These are phyloP conservation scores for Ulota crispa DNA, from an alignment of 225 moss, liverwort and hornwort species.

Conservation along the genomic window DNA sequence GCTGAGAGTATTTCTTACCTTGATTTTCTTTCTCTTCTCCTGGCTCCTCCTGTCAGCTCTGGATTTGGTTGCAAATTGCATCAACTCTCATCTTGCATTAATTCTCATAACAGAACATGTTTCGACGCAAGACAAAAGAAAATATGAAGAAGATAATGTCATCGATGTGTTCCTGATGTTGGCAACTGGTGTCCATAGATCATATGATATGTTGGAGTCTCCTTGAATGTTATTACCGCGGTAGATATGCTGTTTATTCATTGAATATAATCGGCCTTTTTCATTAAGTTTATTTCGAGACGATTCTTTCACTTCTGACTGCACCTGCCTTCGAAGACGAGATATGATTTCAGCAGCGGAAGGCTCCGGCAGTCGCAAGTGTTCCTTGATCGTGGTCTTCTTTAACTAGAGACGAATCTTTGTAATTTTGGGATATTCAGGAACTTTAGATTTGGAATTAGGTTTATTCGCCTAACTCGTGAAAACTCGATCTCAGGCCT, in stretches of 20 bases:
- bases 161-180: neutral
- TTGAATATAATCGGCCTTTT: neutral
- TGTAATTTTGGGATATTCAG: neutral
- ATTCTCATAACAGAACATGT: neutral
- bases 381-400: neutral
- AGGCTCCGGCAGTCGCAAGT: neutral
- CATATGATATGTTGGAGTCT: neutral
- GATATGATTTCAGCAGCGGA: neutral
- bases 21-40: conserved; percentile 1
- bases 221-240: neutral
- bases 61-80: neutral
- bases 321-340: neutral
- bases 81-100: conserved; percentile 2
- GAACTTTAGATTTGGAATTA: neutral
- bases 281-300: neutral
- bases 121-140: neutral
- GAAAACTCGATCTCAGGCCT: neutral
- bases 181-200: neutral
- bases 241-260: neutral
- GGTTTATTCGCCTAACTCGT: neutral
- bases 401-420: neutral
- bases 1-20: neutral
- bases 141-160: neutral
- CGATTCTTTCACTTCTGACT: neutral
- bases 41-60: neutral